These are phyloP conservation scores for Ilyonectria mors-panacis DNA, from an alignment of 2,329 filamentous ascomycete genomes.

Conservation along the genomic window DNA sequence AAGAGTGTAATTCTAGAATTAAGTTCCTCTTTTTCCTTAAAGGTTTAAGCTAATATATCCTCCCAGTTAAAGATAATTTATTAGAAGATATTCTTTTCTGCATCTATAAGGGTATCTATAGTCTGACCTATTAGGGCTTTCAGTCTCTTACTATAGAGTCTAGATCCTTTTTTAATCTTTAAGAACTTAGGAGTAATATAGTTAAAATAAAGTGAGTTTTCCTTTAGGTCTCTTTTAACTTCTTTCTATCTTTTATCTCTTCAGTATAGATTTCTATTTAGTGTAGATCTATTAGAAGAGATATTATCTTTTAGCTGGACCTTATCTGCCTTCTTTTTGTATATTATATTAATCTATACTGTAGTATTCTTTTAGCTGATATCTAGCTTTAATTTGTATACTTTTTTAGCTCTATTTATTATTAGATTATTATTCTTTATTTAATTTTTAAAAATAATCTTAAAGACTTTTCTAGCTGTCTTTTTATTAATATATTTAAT, in stretches of 20 bases:
- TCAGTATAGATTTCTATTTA: background rate
- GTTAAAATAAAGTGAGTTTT: background rate
- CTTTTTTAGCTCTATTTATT: too few species aligned
- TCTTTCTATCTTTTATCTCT: background rate
- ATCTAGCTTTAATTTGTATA: background rate
- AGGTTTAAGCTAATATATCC: background rate
- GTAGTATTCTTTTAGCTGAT: background rate
- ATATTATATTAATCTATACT: background rate
- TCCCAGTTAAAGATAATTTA: background rate
- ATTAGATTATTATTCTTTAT: background rate
- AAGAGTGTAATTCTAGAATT: background rate
- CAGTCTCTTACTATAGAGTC: background rate
- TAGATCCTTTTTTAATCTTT: background rate
- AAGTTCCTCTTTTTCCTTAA: background rate
- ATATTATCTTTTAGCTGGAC: background rate
- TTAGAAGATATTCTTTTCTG: background rate
- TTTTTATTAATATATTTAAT: background rate
- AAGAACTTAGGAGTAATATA: background rate
- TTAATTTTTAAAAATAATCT: background rate
- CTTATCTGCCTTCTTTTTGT: background rate
- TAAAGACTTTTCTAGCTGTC: background rate
- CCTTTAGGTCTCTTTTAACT: background rate
- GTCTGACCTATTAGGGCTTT: background rate
- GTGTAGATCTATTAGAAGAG: background rate
- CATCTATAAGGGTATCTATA: background rate